A percentile compares a stretch with the other conserved stretches of the same genome.
phyloP scores from a whole-genome alignment of 345 rosid genomes.

The Arabidopsis suecica region DNA sequence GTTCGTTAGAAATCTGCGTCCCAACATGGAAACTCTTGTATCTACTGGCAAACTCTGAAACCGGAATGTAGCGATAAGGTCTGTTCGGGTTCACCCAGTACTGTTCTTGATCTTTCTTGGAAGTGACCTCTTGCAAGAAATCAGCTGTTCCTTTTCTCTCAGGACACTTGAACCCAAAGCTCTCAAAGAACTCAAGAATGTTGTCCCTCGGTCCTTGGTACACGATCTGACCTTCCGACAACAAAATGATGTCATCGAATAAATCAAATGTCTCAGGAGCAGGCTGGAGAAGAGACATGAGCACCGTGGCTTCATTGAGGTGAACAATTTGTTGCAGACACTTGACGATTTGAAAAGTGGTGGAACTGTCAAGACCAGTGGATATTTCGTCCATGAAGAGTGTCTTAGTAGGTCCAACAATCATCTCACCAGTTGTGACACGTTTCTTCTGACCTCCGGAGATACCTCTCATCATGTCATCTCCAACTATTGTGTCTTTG shows the following conservation, averaged over 20 bases:
- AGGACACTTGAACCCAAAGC: conserved; percentile 75
- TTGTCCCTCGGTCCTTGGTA: conserved; percentile 66
- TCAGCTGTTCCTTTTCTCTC: conserved; percentile 72
- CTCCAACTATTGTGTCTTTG: conserved; percentile 71
- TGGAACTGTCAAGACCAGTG: conserved; percentile 77
- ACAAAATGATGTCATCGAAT: conserved; percentile 68
- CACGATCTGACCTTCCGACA: conserved; percentile 72
- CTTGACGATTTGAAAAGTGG: conserved; percentile 69
- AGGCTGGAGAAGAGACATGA: conserved; percentile 79
- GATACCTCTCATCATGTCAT: conserved; percentile 70
- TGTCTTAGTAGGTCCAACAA: conserved; percentile 69
- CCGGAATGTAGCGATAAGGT: conserved; percentile 55
- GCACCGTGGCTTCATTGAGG: conserved; percentile 55
- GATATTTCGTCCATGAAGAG: conserved; percentile 87
- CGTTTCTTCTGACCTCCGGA: conserved; percentile 43
- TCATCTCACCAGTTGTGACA: conserved; percentile 65
- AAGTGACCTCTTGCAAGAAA: conserved; percentile 78
- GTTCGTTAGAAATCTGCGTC: conserved; percentile 48
- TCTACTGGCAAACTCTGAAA: conserved; percentile 46
- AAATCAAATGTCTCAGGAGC: conserved; percentile 80
- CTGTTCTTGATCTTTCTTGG: conserved; percentile 68
- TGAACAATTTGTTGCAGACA: conserved; percentile 73
- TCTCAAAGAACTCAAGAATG: conserved; percentile 64
- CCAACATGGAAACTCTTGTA: conserved; percentile 54
- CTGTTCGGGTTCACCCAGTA: conserved; percentile 53